phyloP scores from a whole-genome alignment of 495 filamentous ascomycete species.

The Aspergillus ostianus region DNA sequence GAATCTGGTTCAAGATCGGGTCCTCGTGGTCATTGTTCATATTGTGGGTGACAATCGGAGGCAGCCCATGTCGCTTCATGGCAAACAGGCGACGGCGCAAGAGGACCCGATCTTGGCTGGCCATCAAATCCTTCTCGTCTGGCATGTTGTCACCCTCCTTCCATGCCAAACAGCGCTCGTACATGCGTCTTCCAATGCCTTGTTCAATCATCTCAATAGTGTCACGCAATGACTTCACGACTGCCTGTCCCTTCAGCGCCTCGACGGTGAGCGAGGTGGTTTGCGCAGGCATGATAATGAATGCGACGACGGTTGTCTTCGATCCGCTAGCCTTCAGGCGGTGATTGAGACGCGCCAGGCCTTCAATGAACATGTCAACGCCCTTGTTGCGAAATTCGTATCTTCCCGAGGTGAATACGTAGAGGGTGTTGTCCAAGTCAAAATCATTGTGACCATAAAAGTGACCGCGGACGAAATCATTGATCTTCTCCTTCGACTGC shows the following conservation, averaged over 20 bases:
- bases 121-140: constrained; percentile 92
- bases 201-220: constrained; percentile 87
- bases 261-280: constrained; percentile 96
- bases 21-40: constrained; percentile 94
- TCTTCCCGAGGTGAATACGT: constrained; percentile 93
- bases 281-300: constrained; percentile 98
- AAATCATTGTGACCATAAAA: constrained; percentile 99
- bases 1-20: constrained; percentile 93
- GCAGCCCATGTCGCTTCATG: constrained; percentile 87
- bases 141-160: constrained; percentile 90
- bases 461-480: constrained; percentile 96
- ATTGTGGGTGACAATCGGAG: constrained; percentile 99
- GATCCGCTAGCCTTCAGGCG: constrained; percentile 79
- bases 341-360: constrained; percentile 90
- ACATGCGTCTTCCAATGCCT: constrained; percentile 88
- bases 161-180: constrained; percentile 90
- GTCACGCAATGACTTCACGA: constrained; percentile 92
- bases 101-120: constrained; percentile 87
- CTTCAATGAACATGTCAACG: constrained; percentile 99
- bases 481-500: constrained; percentile 93
- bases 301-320: constrained; percentile 95
- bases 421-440: constrained; percentile 94
- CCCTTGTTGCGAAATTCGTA: constrained; percentile 99
- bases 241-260: constrained; percentile 92
- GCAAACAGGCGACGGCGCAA: constrained; percentile 88